A percentile compares a stretch with the other conserved stretches of the same genome.
Conservation (phyloP, 1,284 basidiomycete species). For the Rhodotorula mucilaginosa region DNA sequence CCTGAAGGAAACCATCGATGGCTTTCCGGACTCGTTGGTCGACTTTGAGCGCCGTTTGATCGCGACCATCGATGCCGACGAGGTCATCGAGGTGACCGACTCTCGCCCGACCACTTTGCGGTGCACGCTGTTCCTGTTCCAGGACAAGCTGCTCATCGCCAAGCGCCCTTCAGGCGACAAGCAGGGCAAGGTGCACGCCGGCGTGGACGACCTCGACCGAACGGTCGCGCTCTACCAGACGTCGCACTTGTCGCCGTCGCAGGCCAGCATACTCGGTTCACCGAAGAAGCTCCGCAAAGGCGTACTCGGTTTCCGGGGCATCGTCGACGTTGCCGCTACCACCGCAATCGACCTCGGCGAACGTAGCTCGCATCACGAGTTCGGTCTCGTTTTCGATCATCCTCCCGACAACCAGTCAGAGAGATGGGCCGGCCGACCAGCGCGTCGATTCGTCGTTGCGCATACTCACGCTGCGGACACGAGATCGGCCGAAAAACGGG, state of each 20-base stretch:
- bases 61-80: constrained; percentile 92
- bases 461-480: constrained; percentile 62
- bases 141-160: constrained; percentile 87
- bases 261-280: constrained; percentile 23
- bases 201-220: constrained; percentile 79
- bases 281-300: constrained; percentile 60
- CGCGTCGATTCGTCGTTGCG: constrained; percentile 70
- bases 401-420: constrained; percentile 56
- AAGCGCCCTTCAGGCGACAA: constrained; percentile 76
- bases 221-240: constrained; percentile 58
- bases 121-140: constrained; percentile 89
- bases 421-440: constrained; percentile 69
- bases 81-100: constrained; percentile 49
- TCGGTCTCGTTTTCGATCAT: constrained; percentile 77
- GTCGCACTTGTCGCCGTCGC: constrained; percentile 41
- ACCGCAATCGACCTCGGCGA: constrained; percentile 75
- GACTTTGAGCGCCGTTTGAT: constrained; percentile 83
- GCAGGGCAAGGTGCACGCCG: constrained; percentile 69
- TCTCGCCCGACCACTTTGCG: constrained; percentile 58
- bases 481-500: constrained; percentile 57
- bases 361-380: constrained; percentile 53
- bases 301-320: constrained; percentile 80
- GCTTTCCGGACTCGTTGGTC: constrained; percentile 82
- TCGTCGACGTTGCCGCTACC: constrained; percentile 78
- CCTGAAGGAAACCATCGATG: constrained; percentile 78